Percentiles rank a stretch among this genome's conserved stretches.
Evolutionary conservation across 768 basidiomycete species (phyloP).

Genomic region (Pleurotus djamor): DNA sequence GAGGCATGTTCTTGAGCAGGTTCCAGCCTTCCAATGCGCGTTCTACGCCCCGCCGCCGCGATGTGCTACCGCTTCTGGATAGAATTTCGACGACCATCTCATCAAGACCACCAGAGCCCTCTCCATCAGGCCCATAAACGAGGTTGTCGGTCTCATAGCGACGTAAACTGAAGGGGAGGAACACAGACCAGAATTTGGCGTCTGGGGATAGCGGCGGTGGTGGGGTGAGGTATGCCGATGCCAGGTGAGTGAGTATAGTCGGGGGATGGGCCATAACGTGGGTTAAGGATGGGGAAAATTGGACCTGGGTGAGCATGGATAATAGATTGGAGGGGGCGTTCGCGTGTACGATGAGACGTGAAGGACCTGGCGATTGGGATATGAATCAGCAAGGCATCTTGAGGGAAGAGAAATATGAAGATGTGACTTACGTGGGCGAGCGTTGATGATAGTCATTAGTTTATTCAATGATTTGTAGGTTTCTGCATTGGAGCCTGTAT

Average conservation of each 20-base stretch:
- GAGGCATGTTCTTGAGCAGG: slow-evolving; percentile 26
- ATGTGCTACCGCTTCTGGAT: slow-evolving; percentile 37
- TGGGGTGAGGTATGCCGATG: slow-evolving; percentile 65
- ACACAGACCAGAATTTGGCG: slow-evolving; percentile 81
- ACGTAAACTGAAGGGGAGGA: slow-evolving; percentile 67
- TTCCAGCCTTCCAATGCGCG: slow-evolving; percentile 68
- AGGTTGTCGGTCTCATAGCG: slow-evolving; percentile 56
- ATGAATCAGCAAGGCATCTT: not conserved
- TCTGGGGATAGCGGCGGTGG: slow-evolving; percentile 63
- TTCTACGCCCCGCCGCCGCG: slow-evolving; percentile 54
- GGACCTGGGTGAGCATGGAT: slow-evolving; percentile 54
- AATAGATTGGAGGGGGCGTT: slow-evolving; percentile 46
- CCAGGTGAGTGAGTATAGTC: slow-evolving; percentile 63
- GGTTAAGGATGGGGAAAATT: slow-evolving; percentile 63
- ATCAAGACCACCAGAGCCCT: slow-evolving; percentile 37
- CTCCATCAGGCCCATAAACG: slow-evolving; percentile 54
- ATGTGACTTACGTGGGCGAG: slow-evolving; percentile 46
- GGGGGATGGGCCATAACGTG: slow-evolving; percentile 72
- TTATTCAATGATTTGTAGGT: slow-evolving; percentile 51
- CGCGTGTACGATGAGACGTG: slow-evolving; percentile 61
- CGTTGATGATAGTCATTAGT: slow-evolving; percentile 40
- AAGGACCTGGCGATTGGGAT: slow-evolving; percentile 35
- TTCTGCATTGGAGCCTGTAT: slow-evolving; percentile 52
- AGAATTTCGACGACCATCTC: slow-evolving; percentile 68
- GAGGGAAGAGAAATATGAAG: not conserved